Percentiles rank a stretch among this genome's conserved stretches.
Evolutionary conservation across 352 stramenopile species (phyloP).

Genomic region (Phytophthora macrochlamydospora): DNA sequence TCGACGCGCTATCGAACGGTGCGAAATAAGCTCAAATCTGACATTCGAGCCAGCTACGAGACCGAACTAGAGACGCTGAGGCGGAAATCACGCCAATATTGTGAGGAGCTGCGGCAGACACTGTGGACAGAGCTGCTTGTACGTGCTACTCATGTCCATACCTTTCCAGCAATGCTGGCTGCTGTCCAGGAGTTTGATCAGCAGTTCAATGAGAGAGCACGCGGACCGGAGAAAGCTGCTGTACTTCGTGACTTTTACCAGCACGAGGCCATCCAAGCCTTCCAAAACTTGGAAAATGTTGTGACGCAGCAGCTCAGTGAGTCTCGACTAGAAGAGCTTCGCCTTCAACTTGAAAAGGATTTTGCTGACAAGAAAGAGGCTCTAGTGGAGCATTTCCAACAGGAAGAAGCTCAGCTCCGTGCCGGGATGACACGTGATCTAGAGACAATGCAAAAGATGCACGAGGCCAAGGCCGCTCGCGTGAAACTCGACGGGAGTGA

Average conservation of each 20-base stretch:
- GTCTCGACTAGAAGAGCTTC: constrained; percentile 53
- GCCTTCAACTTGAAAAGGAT: constrained; percentile 55
- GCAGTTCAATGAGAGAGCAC: constrained; percentile 47
- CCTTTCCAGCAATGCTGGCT: constrained; percentile 49
- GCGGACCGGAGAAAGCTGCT: constrained; percentile 52
- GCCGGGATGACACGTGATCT: constrained; percentile 61
- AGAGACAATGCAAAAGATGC: constrained; percentile 74
- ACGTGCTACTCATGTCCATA: constrained; percentile 12
- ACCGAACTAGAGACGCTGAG: constrained; percentile 46
- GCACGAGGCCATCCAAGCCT: constrained; percentile 55
- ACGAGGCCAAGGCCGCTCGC: constrained; percentile 56
- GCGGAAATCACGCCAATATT: constrained; percentile 56
- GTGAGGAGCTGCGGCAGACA: constrained; percentile 39
- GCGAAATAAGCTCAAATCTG: constrained; percentile 54
- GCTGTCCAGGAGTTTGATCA: constrained; percentile 61
- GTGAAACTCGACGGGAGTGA: constrained; percentile 74
- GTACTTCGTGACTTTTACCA: constrained; percentile 70
- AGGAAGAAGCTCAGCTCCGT: constrained; percentile 67
- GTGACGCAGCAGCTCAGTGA: constrained; percentile 62
- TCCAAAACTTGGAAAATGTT: constrained; percentile 56
- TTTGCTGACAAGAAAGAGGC: constrained; percentile 65
- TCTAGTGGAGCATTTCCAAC: constrained; percentile 69
- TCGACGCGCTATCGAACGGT: constrained; percentile 51
- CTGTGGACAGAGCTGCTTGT: constrained; percentile 50
- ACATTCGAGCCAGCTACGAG: constrained; percentile 48